These are phyloP conservation scores for Nowakowskiella sp. DNA, from an alignment of 192 early-diverging fungal species.

Conservation along the genomic window DNA sequence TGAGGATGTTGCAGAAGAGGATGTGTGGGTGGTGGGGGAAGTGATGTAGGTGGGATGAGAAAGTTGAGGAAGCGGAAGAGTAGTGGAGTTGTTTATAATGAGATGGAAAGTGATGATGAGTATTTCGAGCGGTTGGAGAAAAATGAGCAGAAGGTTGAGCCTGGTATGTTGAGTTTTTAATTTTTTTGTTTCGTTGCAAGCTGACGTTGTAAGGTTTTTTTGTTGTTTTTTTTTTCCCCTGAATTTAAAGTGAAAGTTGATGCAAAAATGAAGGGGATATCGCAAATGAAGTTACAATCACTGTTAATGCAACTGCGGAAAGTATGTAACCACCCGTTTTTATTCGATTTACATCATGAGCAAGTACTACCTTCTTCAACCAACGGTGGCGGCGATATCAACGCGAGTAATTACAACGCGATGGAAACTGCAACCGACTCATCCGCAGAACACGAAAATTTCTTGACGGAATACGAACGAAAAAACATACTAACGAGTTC, in stretches of 20 bases:
- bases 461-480: slow-evolving; percentile 6
- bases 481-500: slow-evolving; percentile 54
- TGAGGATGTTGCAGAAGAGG: slow-evolving; percentile 8
- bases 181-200: background rate
- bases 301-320: slow-evolving; percentile 84
- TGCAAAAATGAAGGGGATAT: slow-evolving; percentile 10
- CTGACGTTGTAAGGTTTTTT: background rate
- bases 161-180: background rate
- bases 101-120: slow-evolving; percentile 24
- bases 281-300: slow-evolving; percentile 29
- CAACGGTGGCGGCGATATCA: slow-evolving; percentile 4
- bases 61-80: background rate
- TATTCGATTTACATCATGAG: slow-evolving; percentile 71
- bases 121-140: slow-evolving; percentile 40
- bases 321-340: slow-evolving; percentile 92
- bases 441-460: slow-evolving; percentile 7
- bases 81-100: slow-evolving; percentile 20
- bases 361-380: slow-evolving; percentile 32
- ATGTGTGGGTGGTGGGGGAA: slow-evolving; percentile 15
- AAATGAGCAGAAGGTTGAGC: slow-evolving; percentile 7
- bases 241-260: slow-evolving; percentile 16
- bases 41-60: slow-evolving; percentile 3
- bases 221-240: background rate
- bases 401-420: background rate
- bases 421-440: too few relatives aligned